Conservation (phyloP, 2,329 filamentous ascomycete species). For the Botryotinia convoluta region DNA sequence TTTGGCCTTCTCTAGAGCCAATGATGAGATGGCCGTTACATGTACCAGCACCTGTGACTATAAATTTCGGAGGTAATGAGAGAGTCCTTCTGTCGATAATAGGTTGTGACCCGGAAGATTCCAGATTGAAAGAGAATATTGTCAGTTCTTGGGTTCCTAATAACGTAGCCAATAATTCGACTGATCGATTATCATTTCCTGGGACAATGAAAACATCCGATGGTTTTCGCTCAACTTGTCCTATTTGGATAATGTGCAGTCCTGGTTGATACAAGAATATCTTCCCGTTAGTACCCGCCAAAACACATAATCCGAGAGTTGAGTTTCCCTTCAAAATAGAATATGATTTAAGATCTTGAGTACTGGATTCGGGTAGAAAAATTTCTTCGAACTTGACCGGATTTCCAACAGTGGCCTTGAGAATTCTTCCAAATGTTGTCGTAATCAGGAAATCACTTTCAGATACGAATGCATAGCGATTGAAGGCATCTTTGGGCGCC, state of each 20-base stretch:
- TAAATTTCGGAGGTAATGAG: constrained; percentile 44
- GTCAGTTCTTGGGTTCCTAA: neutral
- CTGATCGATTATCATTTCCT: neutral
- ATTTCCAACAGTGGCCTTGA: constrained; percentile 44
- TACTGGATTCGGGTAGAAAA: constrained; percentile 29
- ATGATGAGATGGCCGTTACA: constrained; percentile 44
- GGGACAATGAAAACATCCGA: constrained; percentile 37
- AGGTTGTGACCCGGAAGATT: neutral
- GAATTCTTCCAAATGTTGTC: constrained; percentile 59
- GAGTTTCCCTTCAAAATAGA: constrained; percentile 45
- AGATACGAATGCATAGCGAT: constrained; percentile 62
- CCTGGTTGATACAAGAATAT: constrained; percentile 31
- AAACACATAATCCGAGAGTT: constrained; percentile 42
- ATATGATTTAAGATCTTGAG: constrained; percentile 46
- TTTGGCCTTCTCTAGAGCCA: constrained; percentile 54
- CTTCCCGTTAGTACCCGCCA: constrained; percentile 46
- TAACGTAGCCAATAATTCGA: neutral
- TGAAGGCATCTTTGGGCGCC: constrained; percentile 48
- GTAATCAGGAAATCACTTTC: constrained; percentile 52
- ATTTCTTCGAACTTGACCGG: constrained; percentile 36
- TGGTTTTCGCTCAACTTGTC: constrained; percentile 31
- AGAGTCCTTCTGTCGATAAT: neutral
- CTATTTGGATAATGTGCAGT: constrained; percentile 25
- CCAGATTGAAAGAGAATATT: constrained; percentile 14
- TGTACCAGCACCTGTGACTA: constrained; percentile 50